Conservation (phyloP, 208 protist genomes). For the Trypanosoma vivax region DNA sequence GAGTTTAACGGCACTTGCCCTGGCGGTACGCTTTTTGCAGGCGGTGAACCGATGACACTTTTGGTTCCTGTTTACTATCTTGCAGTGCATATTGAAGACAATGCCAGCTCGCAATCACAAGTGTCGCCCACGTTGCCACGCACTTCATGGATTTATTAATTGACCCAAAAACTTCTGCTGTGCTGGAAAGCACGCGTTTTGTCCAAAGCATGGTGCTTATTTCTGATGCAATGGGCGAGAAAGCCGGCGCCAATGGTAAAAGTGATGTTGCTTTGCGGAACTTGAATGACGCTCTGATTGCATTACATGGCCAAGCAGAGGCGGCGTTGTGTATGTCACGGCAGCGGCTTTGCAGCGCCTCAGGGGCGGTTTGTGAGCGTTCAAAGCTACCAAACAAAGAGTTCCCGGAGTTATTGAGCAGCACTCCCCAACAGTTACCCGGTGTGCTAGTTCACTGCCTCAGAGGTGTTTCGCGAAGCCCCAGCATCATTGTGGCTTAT, state of each 20-base stretch:
- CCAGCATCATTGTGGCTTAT: constrained; percentile 64
- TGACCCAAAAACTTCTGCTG: constrained; percentile 13
- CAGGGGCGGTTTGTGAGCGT: neutral
- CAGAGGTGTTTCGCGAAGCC: constrained; percentile 70
- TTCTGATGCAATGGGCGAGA: neutral
- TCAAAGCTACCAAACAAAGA: neutral
- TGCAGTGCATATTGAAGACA: constrained; percentile 29
- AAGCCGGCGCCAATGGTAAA: neutral
- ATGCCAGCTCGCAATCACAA: constrained; percentile 24
- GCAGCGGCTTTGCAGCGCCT: no score
- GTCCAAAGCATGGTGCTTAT: constrained; percentile 12
- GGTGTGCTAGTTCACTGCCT: constrained; percentile 78
- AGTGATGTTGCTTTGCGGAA: neutral
- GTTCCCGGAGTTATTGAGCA: neutral
- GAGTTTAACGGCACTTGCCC: neutral
- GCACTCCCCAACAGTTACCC: constrained; percentile 8
- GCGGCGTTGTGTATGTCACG: no score
- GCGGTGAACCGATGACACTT: constrained; percentile 8
- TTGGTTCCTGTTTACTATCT: constrained; percentile 47
- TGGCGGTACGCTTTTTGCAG: neutral
- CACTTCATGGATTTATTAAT: constrained; percentile 23
- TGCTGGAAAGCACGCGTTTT: constrained; percentile 9
- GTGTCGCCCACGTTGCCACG: constrained; percentile 18
- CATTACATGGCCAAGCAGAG: no score
- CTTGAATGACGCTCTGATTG: neutral